Conservation (phyloP, 768 basidiomycete species). For the Rickenella mellea region DNA sequence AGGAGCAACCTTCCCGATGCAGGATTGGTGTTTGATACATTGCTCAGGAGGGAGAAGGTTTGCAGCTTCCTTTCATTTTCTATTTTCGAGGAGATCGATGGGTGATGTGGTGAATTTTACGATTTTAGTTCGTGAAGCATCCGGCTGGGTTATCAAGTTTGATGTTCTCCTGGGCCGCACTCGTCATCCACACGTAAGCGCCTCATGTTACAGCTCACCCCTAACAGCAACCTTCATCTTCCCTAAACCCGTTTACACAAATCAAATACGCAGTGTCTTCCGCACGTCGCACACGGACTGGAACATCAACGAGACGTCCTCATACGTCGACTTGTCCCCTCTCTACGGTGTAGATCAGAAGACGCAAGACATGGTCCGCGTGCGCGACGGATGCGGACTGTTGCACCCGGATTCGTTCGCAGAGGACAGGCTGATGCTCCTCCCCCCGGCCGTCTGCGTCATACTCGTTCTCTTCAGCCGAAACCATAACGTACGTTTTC, state of each 20-base stretch:
- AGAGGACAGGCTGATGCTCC: slow-evolving; percentile 66
- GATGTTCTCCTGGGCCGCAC: slow-evolving; percentile 76
- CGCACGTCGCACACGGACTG: slow-evolving; percentile 62
- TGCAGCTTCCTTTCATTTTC: slow-evolving; percentile 3
- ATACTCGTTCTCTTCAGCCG: slow-evolving; percentile 81
- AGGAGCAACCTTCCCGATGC: slow-evolving; percentile 66
- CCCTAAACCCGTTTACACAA: background rate
- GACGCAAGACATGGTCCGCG: slow-evolving; percentile 46
- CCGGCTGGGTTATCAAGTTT: slow-evolving; percentile 71
- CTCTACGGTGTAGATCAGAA: slow-evolving; percentile 69
- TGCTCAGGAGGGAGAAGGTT: slow-evolving; percentile 65
- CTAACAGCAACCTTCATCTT: background rate
- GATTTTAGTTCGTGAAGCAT: slow-evolving; percentile 55
- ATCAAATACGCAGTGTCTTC: slow-evolving; percentile 54
- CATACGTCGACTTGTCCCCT: slow-evolving; percentile 79
- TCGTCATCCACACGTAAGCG: slow-evolving; percentile 67
- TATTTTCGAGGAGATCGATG: background rate
- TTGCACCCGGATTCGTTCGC: slow-evolving; percentile 68
- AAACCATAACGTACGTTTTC: slow-evolving; percentile 69
- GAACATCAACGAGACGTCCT: slow-evolving; percentile 75
- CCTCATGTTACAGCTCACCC: background rate
- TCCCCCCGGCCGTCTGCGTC: slow-evolving; percentile 69
- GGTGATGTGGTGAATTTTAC: background rate
- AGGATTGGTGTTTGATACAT: slow-evolving; percentile 71
- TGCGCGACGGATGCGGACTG: slow-evolving; percentile 54